These are phyloP conservation scores for Polygonum maritimum DNA, from an alignment of 148 eudicot species.

Conservation along the genomic window DNA sequence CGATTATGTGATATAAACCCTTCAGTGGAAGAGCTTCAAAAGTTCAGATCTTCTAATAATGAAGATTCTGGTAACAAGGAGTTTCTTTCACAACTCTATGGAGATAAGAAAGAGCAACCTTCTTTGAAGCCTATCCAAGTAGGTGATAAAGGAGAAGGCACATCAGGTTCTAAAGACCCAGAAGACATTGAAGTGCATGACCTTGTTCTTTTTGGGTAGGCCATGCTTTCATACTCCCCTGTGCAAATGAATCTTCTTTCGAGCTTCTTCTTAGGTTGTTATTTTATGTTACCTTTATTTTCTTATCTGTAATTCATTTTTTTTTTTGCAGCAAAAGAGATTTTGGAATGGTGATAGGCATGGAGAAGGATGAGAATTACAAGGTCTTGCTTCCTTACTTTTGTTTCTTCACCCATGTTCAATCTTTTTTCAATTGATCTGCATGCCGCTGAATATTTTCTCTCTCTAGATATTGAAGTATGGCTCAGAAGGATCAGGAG, in stretches of 20 bases:
- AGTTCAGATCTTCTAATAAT: constrained; percentile 55
- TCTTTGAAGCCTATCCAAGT: constrained; percentile 29
- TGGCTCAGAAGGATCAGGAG: constrained; percentile 55
- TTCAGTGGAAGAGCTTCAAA: constrained; percentile 72
- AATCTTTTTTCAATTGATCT: not conserved
- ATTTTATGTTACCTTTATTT: not conserved
- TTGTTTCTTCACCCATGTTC: not conserved
- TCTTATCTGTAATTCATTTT: not conserved
- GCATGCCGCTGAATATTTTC: constrained; percentile 6
- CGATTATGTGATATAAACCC: constrained; percentile 70
- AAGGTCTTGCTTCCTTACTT: constrained; percentile 36
- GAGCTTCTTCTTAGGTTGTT: constrained; percentile 2
- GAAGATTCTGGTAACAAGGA: constrained; percentile 60
- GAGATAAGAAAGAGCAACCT: constrained; percentile 49
- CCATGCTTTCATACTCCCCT: not conserved
- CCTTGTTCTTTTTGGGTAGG: constrained; percentile 79
- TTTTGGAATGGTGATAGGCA: constrained; percentile 75
- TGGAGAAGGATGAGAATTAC: constrained; percentile 73
- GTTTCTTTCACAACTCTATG: constrained; percentile 89
- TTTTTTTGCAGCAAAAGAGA: constrained; percentile 62
- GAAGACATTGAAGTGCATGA: constrained; percentile 67
- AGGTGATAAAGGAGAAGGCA: constrained; percentile 72
- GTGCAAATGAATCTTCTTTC: not conserved
- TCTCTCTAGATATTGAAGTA: constrained; percentile 56
- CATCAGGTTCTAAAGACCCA: constrained; percentile 44